Base-by-base conservation (phyloP, 2,329 filamentous ascomycete species). In the Penicillium nordicum region DNA sequence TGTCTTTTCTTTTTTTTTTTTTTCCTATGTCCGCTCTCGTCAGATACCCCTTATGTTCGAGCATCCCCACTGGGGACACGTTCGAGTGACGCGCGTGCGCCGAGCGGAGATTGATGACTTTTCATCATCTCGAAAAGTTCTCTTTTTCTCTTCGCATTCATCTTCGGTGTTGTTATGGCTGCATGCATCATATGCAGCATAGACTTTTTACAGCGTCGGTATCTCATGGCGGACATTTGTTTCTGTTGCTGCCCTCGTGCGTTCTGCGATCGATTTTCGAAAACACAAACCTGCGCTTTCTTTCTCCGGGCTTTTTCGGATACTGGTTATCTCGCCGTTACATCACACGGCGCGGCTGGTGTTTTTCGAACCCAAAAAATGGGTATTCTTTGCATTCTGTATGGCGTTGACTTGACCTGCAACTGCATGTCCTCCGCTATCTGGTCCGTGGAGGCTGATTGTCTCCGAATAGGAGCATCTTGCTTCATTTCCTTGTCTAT, bases 31-130 rank as follows among this genome's bases (percentile, higher is more conserved):
- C 73, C 72, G 73, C 70, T 76, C 76, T 70, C 68, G 69, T 72
- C 75, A 76, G 76, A 78, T 79, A 78, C 76, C 76, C 75, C 66
- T 71, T 67, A 68, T 76, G 69, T 71, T 78, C 73, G 72, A 73
- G 69, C 71, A 70, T 74, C 63, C 67, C 62, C 64, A 63, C 60
- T 27, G 34, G 54, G 69, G 71, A 70, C 62, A 70, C 64, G 69
- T 68, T 73, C 73, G 71, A 70, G 67, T 66, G 70, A 71, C 67
- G 67, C 67, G 64, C 64, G 48, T 55, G 70, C 72, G 71, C 72
- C 71, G 73, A 74, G 70, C 70, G 65, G 63, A 64, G 67, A 67
- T 64, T 69, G 63, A 62, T 66, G 68, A 64, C 67, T 70, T 73
- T 72, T 70, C 63, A 63, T 56, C 46, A 51, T 67, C 65, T 58